These are phyloP conservation scores for Cladosporium cucumerinum DNA, from an alignment of 2,329 filamentous ascomycete species.

Conservation along the genomic window DNA sequence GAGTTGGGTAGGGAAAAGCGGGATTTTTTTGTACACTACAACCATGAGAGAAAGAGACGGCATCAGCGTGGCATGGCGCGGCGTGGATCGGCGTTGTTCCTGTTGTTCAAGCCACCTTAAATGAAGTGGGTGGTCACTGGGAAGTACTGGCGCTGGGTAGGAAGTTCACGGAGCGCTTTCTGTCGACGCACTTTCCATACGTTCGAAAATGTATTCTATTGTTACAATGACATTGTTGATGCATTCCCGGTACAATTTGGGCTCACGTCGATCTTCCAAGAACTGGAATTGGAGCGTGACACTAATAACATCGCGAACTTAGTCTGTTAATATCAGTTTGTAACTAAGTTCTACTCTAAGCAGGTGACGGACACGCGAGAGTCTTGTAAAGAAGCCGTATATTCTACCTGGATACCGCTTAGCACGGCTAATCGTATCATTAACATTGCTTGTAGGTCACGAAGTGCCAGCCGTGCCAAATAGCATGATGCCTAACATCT, in stretches of 20 bases:
- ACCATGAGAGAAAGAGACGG: conserved; percentile 2
- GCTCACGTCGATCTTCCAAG: not conserved
- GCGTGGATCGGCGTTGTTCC: conserved; percentile 3
- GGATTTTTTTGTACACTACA: conserved; percentile 5
- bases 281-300: not conserved
- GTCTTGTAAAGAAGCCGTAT: too few species aligned
- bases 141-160: not conserved
- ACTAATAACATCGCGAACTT: not conserved
- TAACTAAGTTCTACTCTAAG: too few species aligned
- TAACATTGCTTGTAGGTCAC: too few species aligned
- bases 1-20: conserved; percentile 48
- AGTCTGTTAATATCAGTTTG: not conserved
- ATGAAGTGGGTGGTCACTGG: not conserved
- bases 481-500: too few species aligned
- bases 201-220: conserved; percentile 15
- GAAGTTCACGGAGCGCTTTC: not conserved
- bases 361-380: too few species aligned
- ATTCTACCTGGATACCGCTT: too few species aligned
- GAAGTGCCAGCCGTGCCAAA: too few species aligned
- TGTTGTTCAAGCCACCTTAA: not conserved
- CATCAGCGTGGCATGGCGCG: conserved; percentile 8
- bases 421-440: too few species aligned
- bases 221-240: not conserved
- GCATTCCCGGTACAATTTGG: not conserved
- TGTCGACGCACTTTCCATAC: conserved; percentile 1